A percentile compares a stretch with the other conserved stretches of the same genome.
These are phyloP conservation scores for Terfezia boudieri DNA, from an alignment of 495 filamentous ascomycete species.

Conservation along the genomic window DNA sequence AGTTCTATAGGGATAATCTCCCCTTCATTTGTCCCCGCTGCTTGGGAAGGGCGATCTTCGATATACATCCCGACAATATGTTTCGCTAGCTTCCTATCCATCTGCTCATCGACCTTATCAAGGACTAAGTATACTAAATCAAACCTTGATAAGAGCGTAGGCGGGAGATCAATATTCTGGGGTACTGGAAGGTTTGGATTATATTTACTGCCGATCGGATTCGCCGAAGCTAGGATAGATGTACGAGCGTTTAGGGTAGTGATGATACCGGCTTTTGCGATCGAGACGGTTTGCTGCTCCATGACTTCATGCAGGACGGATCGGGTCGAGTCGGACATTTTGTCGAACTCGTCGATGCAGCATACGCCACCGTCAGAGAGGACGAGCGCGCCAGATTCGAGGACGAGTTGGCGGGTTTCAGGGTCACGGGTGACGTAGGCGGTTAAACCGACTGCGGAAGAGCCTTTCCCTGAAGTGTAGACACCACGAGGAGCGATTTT, in stretches of 20 bases:
- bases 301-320: slow-evolving; percentile 98
- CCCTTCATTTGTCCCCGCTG: slow-evolving; percentile 23
- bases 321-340: slow-evolving; percentile 90
- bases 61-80: slow-evolving; percentile 95
- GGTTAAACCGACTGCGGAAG: slow-evolving; percentile 92
- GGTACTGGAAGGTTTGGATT: slow-evolving; percentile 88
- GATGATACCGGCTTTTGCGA: slow-evolving; percentile 97
- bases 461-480: slow-evolving; percentile 95
- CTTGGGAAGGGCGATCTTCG: slow-evolving; percentile 76
- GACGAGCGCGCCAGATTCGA: slow-evolving; percentile 88
- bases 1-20: slow-evolving; percentile 53
- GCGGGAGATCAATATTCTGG: slow-evolving; percentile 92
- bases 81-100: slow-evolving; percentile 66
- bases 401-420: slow-evolving; percentile 81
- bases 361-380: slow-evolving; percentile 91
- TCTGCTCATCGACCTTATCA: slow-evolving; percentile 73
- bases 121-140: slow-evolving; percentile 93
- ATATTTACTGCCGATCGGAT: slow-evolving; percentile 93
- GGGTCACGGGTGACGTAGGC: slow-evolving; percentile 92
- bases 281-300: slow-evolving; percentile 98
- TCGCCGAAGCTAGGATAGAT: slow-evolving; percentile 83
- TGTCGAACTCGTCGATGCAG: slow-evolving; percentile 99
- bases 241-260: slow-evolving; percentile 92
- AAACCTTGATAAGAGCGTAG: slow-evolving; percentile 83
- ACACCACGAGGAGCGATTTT: slow-evolving; percentile 94